Conservation (phyloP, 192 early-diverging fungal species). For the Backusella psychrophila region DNA sequence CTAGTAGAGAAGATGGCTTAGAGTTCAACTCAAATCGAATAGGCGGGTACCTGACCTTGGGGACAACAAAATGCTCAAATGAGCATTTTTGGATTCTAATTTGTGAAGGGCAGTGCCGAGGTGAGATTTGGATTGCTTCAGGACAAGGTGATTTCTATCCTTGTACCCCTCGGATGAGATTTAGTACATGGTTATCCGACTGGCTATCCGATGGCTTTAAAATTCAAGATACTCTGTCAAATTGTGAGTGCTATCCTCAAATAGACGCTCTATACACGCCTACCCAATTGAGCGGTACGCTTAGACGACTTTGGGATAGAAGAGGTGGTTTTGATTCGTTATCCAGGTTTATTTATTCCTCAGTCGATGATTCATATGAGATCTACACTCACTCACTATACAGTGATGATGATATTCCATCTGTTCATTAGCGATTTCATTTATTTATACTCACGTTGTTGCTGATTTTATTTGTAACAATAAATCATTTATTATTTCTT, state of each 20-base stretch:
- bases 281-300: background rate
- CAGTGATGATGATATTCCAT: background rate
- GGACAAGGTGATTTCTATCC: background rate
- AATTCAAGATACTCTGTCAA: background rate
- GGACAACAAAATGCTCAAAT: conserved; percentile 4
- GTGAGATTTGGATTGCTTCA: background rate
- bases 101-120: conserved; percentile 1
- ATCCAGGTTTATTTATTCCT: background rate
- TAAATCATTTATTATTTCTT: background rate
- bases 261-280: background rate
- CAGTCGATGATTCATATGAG: background rate
- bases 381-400: background rate
- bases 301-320: background rate
- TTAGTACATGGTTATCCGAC: background rate
- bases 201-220: background rate
- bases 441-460: background rate
- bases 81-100: conserved; percentile 5
- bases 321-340: background rate
- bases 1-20: background rate
- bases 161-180: background rate
- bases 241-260: background rate
- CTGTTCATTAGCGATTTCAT: background rate
- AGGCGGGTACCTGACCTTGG: conserved; percentile 4
- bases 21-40: background rate
- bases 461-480: background rate